Conservation (phyloP, 2,329 filamentous ascomycete genomes). For the Neofusicoccum laricinum region DNA sequence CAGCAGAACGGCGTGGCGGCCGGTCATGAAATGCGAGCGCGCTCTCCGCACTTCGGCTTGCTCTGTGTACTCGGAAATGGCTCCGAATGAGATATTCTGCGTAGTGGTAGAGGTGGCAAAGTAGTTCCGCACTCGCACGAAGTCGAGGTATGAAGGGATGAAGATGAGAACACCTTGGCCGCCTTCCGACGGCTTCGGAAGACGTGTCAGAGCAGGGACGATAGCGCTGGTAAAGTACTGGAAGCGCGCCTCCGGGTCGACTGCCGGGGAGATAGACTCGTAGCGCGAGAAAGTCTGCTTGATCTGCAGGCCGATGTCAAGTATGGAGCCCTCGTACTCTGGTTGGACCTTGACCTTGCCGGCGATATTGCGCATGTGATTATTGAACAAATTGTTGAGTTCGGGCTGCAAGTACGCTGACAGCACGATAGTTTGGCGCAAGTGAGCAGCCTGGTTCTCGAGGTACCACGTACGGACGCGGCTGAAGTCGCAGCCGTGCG, state of each 20-base stretch:
- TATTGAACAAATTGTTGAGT: slow-evolving; percentile 73
- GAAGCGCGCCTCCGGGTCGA: slow-evolving; percentile 85
- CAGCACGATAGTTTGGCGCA: slow-evolving; percentile 82
- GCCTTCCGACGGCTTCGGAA: slow-evolving; percentile 57
- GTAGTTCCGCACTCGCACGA: slow-evolving; percentile 88
- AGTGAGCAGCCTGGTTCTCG: slow-evolving; percentile 75
- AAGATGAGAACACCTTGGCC: slow-evolving; percentile 74
- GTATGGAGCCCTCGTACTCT: slow-evolving; percentile 68
- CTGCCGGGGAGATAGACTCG: slow-evolving; percentile 64
- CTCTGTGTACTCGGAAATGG: slow-evolving; percentile 84
- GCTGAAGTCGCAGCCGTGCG: slow-evolving; percentile 90
- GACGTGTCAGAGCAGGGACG: slow-evolving; percentile 70
- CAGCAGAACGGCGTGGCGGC: slow-evolving; percentile 76
- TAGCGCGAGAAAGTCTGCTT: slow-evolving; percentile 91
- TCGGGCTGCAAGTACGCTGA: slow-evolving; percentile 86
- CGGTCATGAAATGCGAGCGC: slow-evolving; percentile 80
- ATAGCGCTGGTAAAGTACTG: slow-evolving; percentile 84
- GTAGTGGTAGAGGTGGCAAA: slow-evolving; percentile 68
- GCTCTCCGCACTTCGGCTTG: slow-evolving; percentile 77
- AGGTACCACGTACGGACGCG: slow-evolving; percentile 89
- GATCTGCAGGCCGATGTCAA: slow-evolving; percentile 67
- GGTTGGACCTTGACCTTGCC: slow-evolving; percentile 72
- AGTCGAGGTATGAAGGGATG: slow-evolving; percentile 91
- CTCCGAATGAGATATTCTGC: slow-evolving; percentile 67
- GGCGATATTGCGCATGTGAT: slow-evolving; percentile 73